Percentiles rank a stretch among this genome's conserved stretches.
phyloP scores from a whole-genome alignment of 805 yeast genomes.

The Zygoascus tannicola region DNA sequence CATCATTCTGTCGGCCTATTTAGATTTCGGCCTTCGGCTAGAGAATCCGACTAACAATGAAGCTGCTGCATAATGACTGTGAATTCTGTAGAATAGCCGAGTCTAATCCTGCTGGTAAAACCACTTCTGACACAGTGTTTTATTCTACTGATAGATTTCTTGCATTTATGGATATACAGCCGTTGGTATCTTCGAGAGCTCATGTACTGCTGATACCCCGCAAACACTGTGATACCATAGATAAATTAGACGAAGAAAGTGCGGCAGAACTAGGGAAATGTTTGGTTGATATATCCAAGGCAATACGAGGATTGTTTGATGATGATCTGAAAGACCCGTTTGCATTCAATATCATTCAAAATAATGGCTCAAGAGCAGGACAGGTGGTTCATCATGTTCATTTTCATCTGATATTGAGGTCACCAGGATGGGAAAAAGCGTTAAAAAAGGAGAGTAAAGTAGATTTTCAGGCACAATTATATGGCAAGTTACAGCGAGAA shows the following conservation, averaged over 20 bases:
- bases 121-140: slow-evolving; percentile 18
- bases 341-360: slow-evolving; percentile 30
- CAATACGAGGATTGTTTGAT: slow-evolving; percentile 18
- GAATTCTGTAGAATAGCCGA: slow-evolving; percentile 24
- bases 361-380: slow-evolving; percentile 80
- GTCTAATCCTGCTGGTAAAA: slow-evolving; percentile 14
- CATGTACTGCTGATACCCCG: slow-evolving; percentile 31
- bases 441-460: slow-evolving; percentile 5
- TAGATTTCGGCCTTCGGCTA: no score
- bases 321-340: neutral
- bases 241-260: slow-evolving; percentile 18
- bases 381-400: slow-evolving; percentile 92
- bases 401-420: slow-evolving; percentile 69
- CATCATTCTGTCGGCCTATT: no score
- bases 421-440: neutral
- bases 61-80: no score
- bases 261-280: slow-evolving; percentile 22
- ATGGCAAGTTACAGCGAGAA: slow-evolving; percentile 26
- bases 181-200: slow-evolving; percentile 27
- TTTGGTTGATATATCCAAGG: slow-evolving; percentile 22
- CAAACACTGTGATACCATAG: slow-evolving; percentile 23
- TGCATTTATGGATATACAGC: slow-evolving; percentile 31
- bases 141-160: slow-evolving; percentile 24
- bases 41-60: no score
- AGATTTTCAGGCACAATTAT: slow-evolving; percentile 22